Evolutionary conservation across 768 basidiomycete genomes (phyloP).

Genomic region (Boletus rubescentipes): DNA sequence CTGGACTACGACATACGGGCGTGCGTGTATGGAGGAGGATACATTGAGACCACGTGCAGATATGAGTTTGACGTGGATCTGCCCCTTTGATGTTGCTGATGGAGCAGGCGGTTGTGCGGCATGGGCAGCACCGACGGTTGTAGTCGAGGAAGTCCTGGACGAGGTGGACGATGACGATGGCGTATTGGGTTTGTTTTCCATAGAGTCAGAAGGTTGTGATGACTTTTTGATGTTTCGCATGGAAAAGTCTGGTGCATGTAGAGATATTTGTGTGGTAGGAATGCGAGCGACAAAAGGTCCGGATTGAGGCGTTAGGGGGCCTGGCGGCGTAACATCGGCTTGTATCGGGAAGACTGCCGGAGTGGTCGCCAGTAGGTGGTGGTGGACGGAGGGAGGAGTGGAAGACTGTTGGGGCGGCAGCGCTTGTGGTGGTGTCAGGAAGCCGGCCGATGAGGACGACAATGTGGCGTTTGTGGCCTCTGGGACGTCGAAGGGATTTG

Average conservation of each 20-base stretch:
- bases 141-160: slow-evolving; percentile 33
- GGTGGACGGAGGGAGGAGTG: slow-evolving; percentile 21
- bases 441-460: slow-evolving; percentile 20
- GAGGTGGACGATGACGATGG: slow-evolving; percentile 44
- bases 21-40: slow-evolving; percentile 54
- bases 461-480: slow-evolving; percentile 31
- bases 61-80: slow-evolving; percentile 96
- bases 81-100: slow-evolving; percentile 53
- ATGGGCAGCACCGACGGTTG: slow-evolving; percentile 14
- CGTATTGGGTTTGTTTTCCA: slow-evolving; percentile 38
- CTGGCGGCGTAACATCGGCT: slow-evolving; percentile 42
- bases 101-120: slow-evolving; percentile 29
- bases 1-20: slow-evolving; percentile 94
- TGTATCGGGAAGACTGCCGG: slow-evolving; percentile 24
- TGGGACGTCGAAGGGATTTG: slow-evolving; percentile 62
- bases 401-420: background rate
- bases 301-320: slow-evolving; percentile 46
- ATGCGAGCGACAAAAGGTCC: slow-evolving; percentile 49
- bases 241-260: slow-evolving; percentile 84
- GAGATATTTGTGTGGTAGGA: slow-evolving; percentile 64
- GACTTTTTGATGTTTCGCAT: slow-evolving; percentile 62
- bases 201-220: slow-evolving; percentile 28
- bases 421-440: slow-evolving; percentile 10
- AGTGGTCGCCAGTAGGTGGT: slow-evolving; percentile 30
- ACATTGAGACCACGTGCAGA: slow-evolving; percentile 84